phyloP scores from a whole-genome alignment of 345 rosid species.

The Dovyalis caffra region DNA sequence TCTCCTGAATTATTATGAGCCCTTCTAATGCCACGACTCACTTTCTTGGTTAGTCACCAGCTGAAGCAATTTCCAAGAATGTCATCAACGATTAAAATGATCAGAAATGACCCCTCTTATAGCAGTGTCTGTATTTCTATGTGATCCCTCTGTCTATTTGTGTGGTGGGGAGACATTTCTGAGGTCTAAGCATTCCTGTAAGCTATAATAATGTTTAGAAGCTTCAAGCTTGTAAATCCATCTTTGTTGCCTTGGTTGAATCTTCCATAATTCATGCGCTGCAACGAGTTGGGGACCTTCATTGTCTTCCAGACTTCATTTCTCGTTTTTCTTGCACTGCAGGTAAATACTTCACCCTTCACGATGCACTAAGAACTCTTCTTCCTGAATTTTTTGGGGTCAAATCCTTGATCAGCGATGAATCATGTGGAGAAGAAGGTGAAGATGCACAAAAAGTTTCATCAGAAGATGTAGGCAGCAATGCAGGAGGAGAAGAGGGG shows the following conservation, averaged over 20 bases:
- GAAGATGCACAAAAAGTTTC: slow-evolving; percentile 31
- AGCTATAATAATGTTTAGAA: neutral
- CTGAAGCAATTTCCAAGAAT: neutral
- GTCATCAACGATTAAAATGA: neutral
- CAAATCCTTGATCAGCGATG: slow-evolving; percentile 15
- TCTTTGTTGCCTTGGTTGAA: neutral
- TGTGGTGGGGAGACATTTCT: neutral
- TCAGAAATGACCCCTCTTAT: neutral
- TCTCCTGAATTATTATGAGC: neutral
- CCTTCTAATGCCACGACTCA: neutral
- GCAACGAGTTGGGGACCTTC: neutral
- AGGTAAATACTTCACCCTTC: slow-evolving; percentile 69
- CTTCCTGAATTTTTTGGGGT: slow-evolving; percentile 50
- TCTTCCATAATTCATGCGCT: neutral
- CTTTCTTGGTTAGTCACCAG: neutral
- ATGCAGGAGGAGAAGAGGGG: slow-evolving; percentile 22
- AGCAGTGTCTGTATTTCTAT: neutral
- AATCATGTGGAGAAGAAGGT: slow-evolving; percentile 22
- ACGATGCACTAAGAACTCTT: slow-evolving; percentile 58
- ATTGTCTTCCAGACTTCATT: neutral
- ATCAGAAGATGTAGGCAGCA: slow-evolving; percentile 29
- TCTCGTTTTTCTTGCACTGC: slow-evolving; percentile 17
- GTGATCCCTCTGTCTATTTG: neutral
- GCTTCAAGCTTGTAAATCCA: neutral
- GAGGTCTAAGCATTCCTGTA: neutral